Percentiles rank a stretch among this genome's conserved stretches.
These are phyloP conservation scores for Colletotrichum liriopes DNA, from an alignment of 2,329 filamentous ascomycete genomes.

Conservation along the genomic window DNA sequence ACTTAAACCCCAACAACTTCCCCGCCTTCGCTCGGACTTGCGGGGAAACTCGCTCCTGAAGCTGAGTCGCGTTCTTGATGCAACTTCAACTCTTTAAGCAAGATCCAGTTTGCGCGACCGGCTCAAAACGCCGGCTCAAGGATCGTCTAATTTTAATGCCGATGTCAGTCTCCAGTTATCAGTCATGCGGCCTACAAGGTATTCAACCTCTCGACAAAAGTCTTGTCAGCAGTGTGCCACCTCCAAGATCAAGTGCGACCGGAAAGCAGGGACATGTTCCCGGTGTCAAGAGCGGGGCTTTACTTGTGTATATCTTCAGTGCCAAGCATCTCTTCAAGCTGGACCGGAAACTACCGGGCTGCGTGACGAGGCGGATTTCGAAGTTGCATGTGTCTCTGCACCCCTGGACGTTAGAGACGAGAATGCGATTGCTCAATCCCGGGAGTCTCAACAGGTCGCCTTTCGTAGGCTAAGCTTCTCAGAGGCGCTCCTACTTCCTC, in stretches of 20 bases:
- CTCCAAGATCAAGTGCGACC: constrained; percentile 60
- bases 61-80: neutral
- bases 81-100: neutral
- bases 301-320: constrained; percentile 50
- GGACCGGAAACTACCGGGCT: neutral
- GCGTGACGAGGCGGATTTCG: neutral
- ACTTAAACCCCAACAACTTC: constrained; percentile 9
- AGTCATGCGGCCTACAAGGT: constrained; percentile 46
- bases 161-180: neutral
- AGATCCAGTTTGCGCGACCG: neutral
- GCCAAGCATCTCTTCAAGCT: neutral
- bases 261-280: constrained; percentile 50
- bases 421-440: neutral
- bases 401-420: neutral
- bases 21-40: constrained; percentile 2
- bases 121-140: neutral
- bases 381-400: too few species aligned
- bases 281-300: constrained; percentile 52
- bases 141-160: neutral
- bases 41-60: neutral
- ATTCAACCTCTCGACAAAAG: constrained; percentile 57
- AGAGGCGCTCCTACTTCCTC: neutral
- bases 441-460: neutral
- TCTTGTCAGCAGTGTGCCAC: constrained; percentile 55
- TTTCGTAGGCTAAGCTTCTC: neutral